These are phyloP conservation scores for Xylaria sp. DNA, from an alignment of 2,329 filamentous ascomycete genomes.

Conservation along the genomic window DNA sequence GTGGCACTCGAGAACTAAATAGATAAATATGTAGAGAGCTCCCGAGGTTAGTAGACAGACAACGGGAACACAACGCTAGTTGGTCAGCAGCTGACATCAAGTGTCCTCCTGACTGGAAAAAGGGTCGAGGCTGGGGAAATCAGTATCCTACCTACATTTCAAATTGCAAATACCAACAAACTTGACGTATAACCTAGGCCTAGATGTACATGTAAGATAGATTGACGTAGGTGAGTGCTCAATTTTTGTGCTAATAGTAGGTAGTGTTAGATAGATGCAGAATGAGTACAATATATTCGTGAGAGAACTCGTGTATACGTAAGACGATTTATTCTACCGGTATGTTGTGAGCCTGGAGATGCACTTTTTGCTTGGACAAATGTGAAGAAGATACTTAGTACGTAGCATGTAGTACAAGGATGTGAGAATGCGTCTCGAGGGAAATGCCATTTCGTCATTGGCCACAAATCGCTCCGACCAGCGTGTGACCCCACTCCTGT, in stretches of 20 bases:
- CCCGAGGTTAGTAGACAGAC: not conserved
- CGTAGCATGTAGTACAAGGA: not conserved
- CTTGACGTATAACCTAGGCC: no score
- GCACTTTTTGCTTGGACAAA: not conserved
- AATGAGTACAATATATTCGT: not conserved
- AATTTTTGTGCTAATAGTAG: no score
- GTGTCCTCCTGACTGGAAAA: slow-evolving; percentile 8
- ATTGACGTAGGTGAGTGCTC: not conserved
- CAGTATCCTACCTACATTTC: not conserved
- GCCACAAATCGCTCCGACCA: slow-evolving; percentile 3
- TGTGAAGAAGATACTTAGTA: not conserved
- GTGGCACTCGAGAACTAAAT: not conserved
- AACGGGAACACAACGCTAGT: not conserved
- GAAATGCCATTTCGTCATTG: slow-evolving; percentile 29
- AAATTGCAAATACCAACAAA: no score
- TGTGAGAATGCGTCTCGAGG: not conserved
- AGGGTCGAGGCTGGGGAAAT: slow-evolving; percentile 5
- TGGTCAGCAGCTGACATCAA: slow-evolving; percentile 15
- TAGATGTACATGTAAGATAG: no score
- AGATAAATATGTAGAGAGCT: no score
- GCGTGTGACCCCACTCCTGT: slow-evolving; percentile 17
- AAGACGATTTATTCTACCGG: no score
- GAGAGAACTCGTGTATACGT: not conserved
- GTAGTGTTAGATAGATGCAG: no score
- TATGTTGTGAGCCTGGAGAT: not conserved